phyloP scores from a whole-genome alignment of 139 green algal species.

The Picochlorum sp. region DNA sequence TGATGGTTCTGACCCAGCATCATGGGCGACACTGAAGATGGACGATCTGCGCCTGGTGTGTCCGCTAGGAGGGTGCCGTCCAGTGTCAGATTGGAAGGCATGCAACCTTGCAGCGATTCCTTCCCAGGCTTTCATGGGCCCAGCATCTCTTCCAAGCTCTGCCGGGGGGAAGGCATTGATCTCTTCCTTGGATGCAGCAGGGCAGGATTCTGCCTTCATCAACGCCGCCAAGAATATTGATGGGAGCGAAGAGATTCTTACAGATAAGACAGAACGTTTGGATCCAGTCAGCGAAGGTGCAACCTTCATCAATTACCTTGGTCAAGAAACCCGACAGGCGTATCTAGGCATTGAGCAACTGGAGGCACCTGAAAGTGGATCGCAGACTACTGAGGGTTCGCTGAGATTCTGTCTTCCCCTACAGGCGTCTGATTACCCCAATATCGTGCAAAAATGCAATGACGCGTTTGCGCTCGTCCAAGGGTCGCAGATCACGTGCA shows the following conservation, averaged over 20 bases:
- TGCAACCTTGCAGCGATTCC: conserved; percentile 22
- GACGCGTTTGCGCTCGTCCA: neutral
- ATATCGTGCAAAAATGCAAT: neutral
- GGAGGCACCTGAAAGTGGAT: no score
- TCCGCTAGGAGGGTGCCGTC: conserved; percentile 19
- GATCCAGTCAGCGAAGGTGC: neutral
- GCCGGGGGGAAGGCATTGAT: conserved; percentile 8
- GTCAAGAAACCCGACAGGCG: neutral
- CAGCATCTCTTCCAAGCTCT: conserved; percentile 20
- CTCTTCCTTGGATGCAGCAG: conserved; percentile 3
- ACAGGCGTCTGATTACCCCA: neutral
- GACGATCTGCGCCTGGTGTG: conserved; percentile 21
- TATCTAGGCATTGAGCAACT: conserved; percentile 1
- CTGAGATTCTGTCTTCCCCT: neutral
- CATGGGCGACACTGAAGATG: conserved; percentile 19
- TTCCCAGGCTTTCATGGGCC: conserved; percentile 18
- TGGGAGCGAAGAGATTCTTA: neutral
- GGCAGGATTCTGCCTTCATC: conserved; percentile 1
- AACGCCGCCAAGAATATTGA: neutral
- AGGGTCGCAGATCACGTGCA: conserved; percentile 15
- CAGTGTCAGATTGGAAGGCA: conserved; percentile 7
- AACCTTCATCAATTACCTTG: conserved; percentile 14
- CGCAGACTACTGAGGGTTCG: no score
- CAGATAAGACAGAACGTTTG: neutral
- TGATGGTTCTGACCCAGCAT: conserved; percentile 5